Evolutionary conservation across 2,329 filamentous ascomycete species (phyloP).

Genomic region (Catunica adiposa): DNA sequence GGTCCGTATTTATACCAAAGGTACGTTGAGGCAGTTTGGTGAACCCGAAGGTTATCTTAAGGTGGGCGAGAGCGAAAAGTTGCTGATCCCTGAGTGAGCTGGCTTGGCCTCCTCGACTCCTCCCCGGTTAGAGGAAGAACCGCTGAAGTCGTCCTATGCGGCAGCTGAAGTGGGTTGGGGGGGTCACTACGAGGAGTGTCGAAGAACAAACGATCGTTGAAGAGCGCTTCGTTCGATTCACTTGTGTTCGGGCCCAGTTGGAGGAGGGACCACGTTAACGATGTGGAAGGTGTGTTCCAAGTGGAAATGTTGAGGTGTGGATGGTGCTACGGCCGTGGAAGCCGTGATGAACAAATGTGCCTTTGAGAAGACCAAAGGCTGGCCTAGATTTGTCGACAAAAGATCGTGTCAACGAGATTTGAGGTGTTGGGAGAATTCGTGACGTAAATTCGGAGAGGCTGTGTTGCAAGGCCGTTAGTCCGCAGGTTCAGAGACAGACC

Average conservation of each 20-base stretch:
- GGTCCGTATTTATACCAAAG: neutral
- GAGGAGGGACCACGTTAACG: constrained; percentile 49
- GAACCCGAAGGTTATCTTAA: constrained; percentile 52
- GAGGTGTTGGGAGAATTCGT: too few species aligned
- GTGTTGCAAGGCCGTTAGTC: constrained; percentile 2
- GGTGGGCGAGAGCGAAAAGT: constrained; percentile 90
- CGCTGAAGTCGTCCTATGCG: constrained; percentile 97
- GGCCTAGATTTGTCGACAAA: constrained; percentile 10
- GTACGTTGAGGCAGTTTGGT: neutral
- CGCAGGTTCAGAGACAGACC: constrained; percentile 5
- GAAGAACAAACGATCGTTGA: constrained; percentile 33
- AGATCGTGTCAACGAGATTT: constrained; percentile 5
- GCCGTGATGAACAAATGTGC: constrained; percentile 42
- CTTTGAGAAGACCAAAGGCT: constrained; percentile 54
- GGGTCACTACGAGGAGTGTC: constrained; percentile 35
- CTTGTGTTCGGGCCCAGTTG: constrained; percentile 26
- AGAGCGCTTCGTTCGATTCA: constrained; percentile 34
- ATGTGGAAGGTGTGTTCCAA: constrained; percentile 47
- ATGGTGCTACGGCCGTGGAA: constrained; percentile 42
- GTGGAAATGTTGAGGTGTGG: constrained; percentile 56
- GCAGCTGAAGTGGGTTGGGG: constrained; percentile 68
- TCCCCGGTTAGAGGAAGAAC: constrained; percentile 99
- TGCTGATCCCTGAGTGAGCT: constrained; percentile 77
- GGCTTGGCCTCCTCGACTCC: constrained; percentile 98
- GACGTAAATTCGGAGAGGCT: constrained; percentile 5